Evolutionary conservation across 208 protist genomes (phyloP).

Genomic region (Acanthamoeba polyphaga): DNA sequence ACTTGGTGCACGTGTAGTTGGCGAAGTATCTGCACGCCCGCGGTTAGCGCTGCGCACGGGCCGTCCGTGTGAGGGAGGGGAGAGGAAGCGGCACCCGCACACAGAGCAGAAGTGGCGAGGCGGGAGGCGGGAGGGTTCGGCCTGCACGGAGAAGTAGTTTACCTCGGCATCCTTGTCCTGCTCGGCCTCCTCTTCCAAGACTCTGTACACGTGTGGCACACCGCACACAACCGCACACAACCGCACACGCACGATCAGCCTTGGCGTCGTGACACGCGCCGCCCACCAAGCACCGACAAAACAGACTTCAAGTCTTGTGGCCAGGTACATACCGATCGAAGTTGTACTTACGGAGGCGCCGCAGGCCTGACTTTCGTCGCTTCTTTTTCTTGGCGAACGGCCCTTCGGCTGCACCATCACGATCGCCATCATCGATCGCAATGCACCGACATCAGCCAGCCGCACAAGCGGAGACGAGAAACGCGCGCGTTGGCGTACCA

Average conservation of each 20-base stretch:
- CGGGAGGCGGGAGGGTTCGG: slow-evolving; percentile 52
- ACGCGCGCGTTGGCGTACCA: not conserved
- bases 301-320: not conserved
- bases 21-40: slow-evolving; percentile 38
- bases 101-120: slow-evolving; percentile 54
- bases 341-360: slow-evolving; percentile 8
- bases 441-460: not conserved
- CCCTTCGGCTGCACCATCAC: not conserved
- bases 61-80: not conserved
- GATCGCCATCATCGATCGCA: not conserved
- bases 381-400: slow-evolving; percentile 65
- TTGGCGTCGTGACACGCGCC: no score
- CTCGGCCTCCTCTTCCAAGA: slow-evolving; percentile 18
- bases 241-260: not conserved
- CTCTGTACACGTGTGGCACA: not conserved
- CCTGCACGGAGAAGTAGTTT: slow-evolving; percentile 30
- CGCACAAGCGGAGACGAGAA: no score
- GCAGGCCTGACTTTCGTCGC: not conserved
- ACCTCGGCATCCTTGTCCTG: not conserved
- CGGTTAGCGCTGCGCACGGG: no score
- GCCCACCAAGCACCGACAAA: not conserved
- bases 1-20: slow-evolving; percentile 69
- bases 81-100: slow-evolving; percentile 13
- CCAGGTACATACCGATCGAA: not conserved
- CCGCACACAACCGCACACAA: not conserved